Conservation (phyloP, 768 basidiomycete species). For the Suillus subluteus region DNA sequence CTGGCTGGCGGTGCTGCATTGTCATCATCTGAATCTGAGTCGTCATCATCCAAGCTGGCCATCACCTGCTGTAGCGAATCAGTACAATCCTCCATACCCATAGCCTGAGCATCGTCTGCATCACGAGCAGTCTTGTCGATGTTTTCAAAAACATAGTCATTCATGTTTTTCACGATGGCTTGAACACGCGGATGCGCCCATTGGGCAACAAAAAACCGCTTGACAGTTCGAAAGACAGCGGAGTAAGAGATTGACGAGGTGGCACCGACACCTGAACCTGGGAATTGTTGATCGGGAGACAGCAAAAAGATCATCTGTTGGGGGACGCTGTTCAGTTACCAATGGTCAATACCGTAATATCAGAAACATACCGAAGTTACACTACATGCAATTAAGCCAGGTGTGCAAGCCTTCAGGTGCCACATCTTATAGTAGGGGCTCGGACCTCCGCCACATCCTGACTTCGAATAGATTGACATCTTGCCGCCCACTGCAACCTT, state of each 20-base stretch:
- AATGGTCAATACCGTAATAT: not conserved
- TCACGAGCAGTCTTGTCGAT: not conserved
- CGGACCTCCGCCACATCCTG: not conserved
- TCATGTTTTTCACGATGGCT: constrained; percentile 2
- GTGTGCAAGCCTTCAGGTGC: constrained; percentile 5
- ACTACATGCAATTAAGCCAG: constrained; percentile 7
- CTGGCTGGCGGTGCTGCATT: not conserved
- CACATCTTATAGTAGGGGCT: not conserved
- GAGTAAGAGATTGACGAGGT: constrained; percentile 7
- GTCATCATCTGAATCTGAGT: constrained; percentile 1
- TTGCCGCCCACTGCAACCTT: constrained; percentile 7
- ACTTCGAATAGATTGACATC: constrained; percentile 4
- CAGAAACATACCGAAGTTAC: not conserved
- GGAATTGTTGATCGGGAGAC: constrained; percentile 10
- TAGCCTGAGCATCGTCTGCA: not conserved
- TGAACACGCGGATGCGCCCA: not conserved
- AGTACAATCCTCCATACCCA: not conserved
- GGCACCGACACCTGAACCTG: not conserved
- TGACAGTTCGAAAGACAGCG: not conserved
- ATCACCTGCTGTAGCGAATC: not conserved
- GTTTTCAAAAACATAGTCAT: constrained; percentile 7
- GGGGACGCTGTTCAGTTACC: not conserved
- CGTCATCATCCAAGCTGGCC: not conserved
- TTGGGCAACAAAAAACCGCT: not conserved
- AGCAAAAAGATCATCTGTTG: constrained; percentile 8